Conservation (phyloP, 169 alveolate genomes). For the Eimeria sp. region DNA sequence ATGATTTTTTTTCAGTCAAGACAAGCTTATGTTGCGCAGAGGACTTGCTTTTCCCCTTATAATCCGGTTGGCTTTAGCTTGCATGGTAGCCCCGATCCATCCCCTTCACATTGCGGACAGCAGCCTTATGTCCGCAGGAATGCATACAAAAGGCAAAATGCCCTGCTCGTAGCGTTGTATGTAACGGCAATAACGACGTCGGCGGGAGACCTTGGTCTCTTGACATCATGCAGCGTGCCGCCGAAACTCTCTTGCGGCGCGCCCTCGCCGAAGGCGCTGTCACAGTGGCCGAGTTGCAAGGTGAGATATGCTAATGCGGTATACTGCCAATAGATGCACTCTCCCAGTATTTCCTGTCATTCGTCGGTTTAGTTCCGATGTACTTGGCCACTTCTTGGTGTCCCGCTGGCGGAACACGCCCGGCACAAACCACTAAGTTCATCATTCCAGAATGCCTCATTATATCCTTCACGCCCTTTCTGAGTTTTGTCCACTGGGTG, state of each 20-base stretch:
- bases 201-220: neutral
- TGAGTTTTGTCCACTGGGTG: neutral
- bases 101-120: neutral
- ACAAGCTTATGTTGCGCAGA: neutral
- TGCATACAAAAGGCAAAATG: neutral
- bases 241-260: slow-evolving; percentile 69
- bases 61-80: neutral
- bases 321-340: neutral
- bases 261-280: slow-evolving; percentile 56
- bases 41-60: neutral
- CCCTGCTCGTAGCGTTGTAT: neutral
- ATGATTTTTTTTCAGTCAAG: neutral
- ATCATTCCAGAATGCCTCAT: neutral
- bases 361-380: neutral
- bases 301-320: slow-evolving; percentile 1
- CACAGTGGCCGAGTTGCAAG: slow-evolving; percentile 47
- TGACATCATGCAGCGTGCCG: slow-evolving; percentile 22
- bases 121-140: neutral
- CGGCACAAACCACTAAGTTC: neutral
- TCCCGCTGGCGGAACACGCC: neutral
- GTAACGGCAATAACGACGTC: neutral
- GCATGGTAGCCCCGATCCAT: neutral
- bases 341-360: neutral
- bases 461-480: neutral
- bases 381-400: neutral